Evolutionary conservation across 768 basidiomycete species (phyloP).

Genomic region (Fistulinella prunicolor): DNA sequence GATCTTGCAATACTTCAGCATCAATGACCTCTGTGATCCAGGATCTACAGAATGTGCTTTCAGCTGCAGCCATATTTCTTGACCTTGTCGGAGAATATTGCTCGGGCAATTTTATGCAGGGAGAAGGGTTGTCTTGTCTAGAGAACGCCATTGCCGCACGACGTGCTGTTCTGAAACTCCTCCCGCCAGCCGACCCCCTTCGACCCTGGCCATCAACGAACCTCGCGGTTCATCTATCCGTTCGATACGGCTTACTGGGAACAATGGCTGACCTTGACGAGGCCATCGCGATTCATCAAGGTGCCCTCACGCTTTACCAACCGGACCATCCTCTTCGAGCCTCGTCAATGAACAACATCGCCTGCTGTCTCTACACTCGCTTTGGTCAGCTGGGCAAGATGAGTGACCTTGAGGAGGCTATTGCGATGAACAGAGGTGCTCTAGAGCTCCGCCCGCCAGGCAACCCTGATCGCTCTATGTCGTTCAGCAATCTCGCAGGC

Average conservation of each 20-base stretch:
- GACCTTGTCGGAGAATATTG: neutral
- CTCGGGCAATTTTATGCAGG: neutral
- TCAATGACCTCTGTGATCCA: neutral
- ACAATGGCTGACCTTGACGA: neutral
- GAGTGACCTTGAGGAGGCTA: neutral
- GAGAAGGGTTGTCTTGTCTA: conserved; percentile 5
- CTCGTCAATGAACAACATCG: conserved; percentile 3
- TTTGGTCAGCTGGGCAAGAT: neutral
- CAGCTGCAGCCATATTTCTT: neutral
- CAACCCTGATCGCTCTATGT: neutral
- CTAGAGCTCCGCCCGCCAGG: neutral
- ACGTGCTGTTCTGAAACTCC: conserved; percentile 1
- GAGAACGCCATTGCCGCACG: conserved; percentile 20
- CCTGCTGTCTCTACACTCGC: neutral
- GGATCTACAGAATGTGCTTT: neutral
- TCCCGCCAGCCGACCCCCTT: neutral
- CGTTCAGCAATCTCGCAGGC: neutral
- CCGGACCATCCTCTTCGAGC: neutral
- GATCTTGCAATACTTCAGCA: neutral
- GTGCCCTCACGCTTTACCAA: neutral
- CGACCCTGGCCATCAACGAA: neutral
- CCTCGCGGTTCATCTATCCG: neutral
- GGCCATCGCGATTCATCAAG: neutral
- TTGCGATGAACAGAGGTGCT: neutral
- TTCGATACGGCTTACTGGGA: neutral